Evolutionary conservation across 805 yeast genomes (phyloP).

Genomic region (Scheffersomyces coipomensis): DNA sequence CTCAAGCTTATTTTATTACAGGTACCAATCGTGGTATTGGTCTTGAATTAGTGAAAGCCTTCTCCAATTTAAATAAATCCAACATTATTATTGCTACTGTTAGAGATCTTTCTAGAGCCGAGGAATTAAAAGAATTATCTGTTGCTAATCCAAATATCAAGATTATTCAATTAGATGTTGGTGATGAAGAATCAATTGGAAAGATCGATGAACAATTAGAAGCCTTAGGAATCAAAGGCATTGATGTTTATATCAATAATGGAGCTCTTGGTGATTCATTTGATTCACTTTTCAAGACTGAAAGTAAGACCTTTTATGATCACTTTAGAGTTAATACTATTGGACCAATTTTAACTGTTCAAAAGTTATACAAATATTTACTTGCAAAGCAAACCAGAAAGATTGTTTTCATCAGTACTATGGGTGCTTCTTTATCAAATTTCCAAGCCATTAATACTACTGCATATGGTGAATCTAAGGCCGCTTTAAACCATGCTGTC

Average conservation of each 20-base stretch:
- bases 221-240: constrained; percentile 22
- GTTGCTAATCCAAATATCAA: constrained; percentile 8
- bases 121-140: constrained; percentile 9
- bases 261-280: constrained; percentile 18
- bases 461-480: constrained; percentile 36
- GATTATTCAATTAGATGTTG: constrained; percentile 10
- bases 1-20: constrained; percentile 15
- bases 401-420: background rate
- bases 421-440: background rate
- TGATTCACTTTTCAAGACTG: background rate
- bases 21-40: constrained; percentile 48
- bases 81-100: constrained; percentile 39
- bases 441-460: background rate
- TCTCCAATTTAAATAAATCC: constrained; percentile 17
- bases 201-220: constrained; percentile 11
- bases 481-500: constrained; percentile 29
- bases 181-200: constrained; percentile 15
- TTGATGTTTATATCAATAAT: constrained; percentile 34
- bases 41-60: constrained; percentile 22
- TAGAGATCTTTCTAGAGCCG: constrained; percentile 27
- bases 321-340: background rate
- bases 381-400: background rate
- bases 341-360: background rate
- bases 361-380: background rate
- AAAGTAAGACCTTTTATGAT: background rate